phyloP scores from a whole-genome alignment of 2,329 filamentous ascomycete species.

The Beauveria asiatica region DNA sequence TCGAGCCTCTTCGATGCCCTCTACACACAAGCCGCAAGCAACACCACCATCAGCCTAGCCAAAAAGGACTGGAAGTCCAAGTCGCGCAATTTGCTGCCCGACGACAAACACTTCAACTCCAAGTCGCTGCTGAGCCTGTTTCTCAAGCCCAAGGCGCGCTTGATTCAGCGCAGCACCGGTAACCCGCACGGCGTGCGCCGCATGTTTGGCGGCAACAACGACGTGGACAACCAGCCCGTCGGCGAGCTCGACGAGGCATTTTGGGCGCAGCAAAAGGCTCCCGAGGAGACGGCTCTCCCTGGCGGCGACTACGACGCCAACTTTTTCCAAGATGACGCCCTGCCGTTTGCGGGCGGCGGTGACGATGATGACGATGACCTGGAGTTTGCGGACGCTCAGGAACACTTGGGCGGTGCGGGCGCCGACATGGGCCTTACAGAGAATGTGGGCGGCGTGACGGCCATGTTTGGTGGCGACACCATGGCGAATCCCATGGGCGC shows the following conservation, averaged over 20 bases:
- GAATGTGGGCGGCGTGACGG: conserved; percentile 39
- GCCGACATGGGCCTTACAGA: conserved; percentile 38
- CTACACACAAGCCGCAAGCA: conserved; percentile 73
- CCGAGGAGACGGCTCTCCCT: conserved; percentile 49
- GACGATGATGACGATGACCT: conserved; percentile 58
- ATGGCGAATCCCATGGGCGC: conserved; percentile 33
- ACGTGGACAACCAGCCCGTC: conserved; percentile 43
- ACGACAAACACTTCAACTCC: conserved; percentile 98
- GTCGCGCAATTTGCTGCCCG: conserved; percentile 82
- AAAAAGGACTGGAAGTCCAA: conserved; percentile 96
- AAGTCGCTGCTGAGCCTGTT: conserved; percentile 83
- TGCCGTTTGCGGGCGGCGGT: conserved; percentile 56
- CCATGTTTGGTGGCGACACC: conserved; percentile 42
- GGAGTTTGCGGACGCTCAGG: conserved; percentile 72
- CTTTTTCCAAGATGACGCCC: conserved; percentile 87
- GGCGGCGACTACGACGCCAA: conserved; percentile 89
- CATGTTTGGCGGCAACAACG: conserved; percentile 33
- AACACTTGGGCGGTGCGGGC: conserved; percentile 57
- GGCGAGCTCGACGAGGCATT: conserved; percentile 92
- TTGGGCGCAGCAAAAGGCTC: conserved; percentile 71
- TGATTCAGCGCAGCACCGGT: conserved; percentile 56
- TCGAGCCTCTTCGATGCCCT: conserved; percentile 63
- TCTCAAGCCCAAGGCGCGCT: conserved; percentile 84
- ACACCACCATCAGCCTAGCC: conserved; percentile 72
- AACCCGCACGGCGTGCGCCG: conserved; percentile 33